These are phyloP conservation scores for Terana coerulea DNA, from an alignment of 768 basidiomycete genomes.

Conservation along the genomic window DNA sequence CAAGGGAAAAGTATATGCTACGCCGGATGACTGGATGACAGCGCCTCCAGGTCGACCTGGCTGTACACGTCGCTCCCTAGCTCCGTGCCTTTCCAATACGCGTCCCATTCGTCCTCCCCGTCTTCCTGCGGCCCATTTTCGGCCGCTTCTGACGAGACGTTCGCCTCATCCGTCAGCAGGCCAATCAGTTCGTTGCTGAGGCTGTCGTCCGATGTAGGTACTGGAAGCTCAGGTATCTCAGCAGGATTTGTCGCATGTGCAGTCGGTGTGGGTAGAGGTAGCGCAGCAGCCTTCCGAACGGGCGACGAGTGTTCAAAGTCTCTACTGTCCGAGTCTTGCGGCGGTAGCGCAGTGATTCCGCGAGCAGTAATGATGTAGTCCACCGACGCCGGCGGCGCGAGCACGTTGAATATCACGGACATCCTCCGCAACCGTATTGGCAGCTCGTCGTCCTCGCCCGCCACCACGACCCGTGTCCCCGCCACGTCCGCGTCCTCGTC, in stretches of 20 bases:
- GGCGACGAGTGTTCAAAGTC: neutral
- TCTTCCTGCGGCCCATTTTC: slow-evolving; percentile 13
- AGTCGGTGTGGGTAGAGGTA: neutral
- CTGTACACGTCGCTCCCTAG: slow-evolving; percentile 9
- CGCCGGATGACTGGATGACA: slow-evolving; percentile 1
- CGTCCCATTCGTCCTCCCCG: slow-evolving; percentile 13
- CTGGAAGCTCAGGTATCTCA: neutral
- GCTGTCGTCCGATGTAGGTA: neutral
- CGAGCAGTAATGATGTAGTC: slow-evolving; percentile 71
- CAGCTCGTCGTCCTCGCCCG: slow-evolving; percentile 28
- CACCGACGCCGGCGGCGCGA: slow-evolving; percentile 50
- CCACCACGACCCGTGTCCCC: neutral
- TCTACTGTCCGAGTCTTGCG: neutral
- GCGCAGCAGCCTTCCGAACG: neutral
- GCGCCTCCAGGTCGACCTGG: slow-evolving; percentile 6
- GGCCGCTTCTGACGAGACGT: neutral
- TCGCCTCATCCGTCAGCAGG: neutral
- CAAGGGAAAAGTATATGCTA: no score
- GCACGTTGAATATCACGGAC: slow-evolving; percentile 74
- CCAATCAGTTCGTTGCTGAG: neutral
- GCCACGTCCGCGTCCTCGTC: slow-evolving; percentile 12
- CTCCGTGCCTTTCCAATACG: slow-evolving; percentile 13
- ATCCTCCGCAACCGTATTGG: slow-evolving; percentile 63
- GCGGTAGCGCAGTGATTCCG: slow-evolving; percentile 41
- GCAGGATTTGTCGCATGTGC: neutral